These are phyloP conservation scores for Potentilla sterilis DNA, from an alignment of 306 rosid species.

Conservation along the genomic window DNA sequence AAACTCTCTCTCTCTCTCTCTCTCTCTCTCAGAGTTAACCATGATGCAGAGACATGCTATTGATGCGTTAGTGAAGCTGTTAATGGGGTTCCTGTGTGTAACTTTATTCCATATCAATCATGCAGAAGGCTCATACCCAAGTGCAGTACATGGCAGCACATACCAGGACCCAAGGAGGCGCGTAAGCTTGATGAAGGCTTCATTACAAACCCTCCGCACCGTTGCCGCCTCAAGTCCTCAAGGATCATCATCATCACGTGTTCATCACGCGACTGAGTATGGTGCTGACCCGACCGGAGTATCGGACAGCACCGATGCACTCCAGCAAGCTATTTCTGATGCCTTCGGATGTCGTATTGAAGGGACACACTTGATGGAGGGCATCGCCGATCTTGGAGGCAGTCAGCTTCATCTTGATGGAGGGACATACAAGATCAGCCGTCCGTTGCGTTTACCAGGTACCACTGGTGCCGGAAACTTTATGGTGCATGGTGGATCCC, in stretches of 20 bases:
- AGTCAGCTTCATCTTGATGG: slow-evolving; percentile 42
- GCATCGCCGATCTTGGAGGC: slow-evolving; percentile 41
- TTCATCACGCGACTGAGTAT: slow-evolving; percentile 32
- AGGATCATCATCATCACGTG: slow-evolving; percentile 24
- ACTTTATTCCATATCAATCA: not conserved
- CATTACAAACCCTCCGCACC: slow-evolving; percentile 1
- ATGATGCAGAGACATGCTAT: not conserved
- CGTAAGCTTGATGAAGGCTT: slow-evolving; percentile 15
- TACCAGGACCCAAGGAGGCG: slow-evolving; percentile 21
- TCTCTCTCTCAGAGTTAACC: not conserved
- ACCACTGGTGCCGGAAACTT: slow-evolving; percentile 28
- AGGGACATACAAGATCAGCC: slow-evolving; percentile 44
- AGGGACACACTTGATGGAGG: slow-evolving; percentile 29
- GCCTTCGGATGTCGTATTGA: slow-evolving; percentile 22
- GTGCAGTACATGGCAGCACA: not conserved
- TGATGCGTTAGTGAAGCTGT: not conserved
- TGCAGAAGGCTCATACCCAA: slow-evolving; percentile 29
- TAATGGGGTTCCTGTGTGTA: not conserved
- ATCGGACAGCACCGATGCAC: slow-evolving; percentile 41
- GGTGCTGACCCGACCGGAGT: slow-evolving; percentile 47
- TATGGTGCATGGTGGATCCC: slow-evolving; percentile 45
- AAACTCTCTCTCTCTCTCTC: not conserved
- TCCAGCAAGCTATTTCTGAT: slow-evolving; percentile 31
- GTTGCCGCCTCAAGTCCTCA: not conserved
- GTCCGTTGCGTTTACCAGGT: slow-evolving; percentile 32